Conservation (phyloP, 352 stramenopile genomes). For the Phytophthora agathidicida region DNA sequence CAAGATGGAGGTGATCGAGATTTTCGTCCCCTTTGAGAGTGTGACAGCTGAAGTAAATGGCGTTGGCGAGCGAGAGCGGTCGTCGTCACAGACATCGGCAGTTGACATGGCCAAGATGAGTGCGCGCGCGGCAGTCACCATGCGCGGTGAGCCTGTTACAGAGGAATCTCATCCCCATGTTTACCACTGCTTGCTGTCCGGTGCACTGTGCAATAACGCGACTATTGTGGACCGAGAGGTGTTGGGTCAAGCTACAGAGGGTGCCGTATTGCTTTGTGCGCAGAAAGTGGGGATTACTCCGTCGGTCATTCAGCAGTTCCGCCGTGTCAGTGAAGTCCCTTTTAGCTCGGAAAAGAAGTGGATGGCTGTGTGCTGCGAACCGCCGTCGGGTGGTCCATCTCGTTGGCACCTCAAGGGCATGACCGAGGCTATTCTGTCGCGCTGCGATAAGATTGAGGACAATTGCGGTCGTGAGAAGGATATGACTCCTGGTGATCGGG, state of each 20-base stretch:
- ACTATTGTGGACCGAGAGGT: constrained; percentile 70
- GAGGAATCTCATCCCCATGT: constrained; percentile 70
- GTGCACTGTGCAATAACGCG: constrained; percentile 84
- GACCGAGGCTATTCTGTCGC: constrained; percentile 79
- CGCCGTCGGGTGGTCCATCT: constrained; percentile 44
- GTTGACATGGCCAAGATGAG: constrained; percentile 14
- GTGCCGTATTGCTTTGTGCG: constrained; percentile 70
- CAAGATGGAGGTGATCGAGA: constrained; percentile 86
- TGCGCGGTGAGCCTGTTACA: constrained; percentile 68
- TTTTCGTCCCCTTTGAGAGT: constrained; percentile 83
- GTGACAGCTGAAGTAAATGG: constrained; percentile 71
- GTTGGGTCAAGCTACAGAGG: constrained; percentile 83
- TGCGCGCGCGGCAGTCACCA: constrained; percentile 42
- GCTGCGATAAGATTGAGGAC: constrained; percentile 77
- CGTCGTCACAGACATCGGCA: constrained; percentile 9
- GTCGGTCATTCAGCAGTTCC: constrained; percentile 52
- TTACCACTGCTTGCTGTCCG: constrained; percentile 75
- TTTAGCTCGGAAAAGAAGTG: constrained; percentile 97
- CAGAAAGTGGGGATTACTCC: constrained; percentile 67
- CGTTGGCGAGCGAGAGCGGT: constrained; percentile 43
- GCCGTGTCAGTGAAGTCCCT: constrained; percentile 90
- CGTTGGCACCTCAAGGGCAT: constrained; percentile 86
- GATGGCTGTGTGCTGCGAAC: constrained; percentile 94
- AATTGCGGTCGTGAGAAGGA: constrained; percentile 72
- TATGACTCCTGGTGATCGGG: constrained; percentile 64